Percentiles rank a stretch among this genome's conserved stretches.
phyloP scores from a whole-genome alignment of 495 filamentous ascomycete genomes.

The Podospora fimiseda region DNA sequence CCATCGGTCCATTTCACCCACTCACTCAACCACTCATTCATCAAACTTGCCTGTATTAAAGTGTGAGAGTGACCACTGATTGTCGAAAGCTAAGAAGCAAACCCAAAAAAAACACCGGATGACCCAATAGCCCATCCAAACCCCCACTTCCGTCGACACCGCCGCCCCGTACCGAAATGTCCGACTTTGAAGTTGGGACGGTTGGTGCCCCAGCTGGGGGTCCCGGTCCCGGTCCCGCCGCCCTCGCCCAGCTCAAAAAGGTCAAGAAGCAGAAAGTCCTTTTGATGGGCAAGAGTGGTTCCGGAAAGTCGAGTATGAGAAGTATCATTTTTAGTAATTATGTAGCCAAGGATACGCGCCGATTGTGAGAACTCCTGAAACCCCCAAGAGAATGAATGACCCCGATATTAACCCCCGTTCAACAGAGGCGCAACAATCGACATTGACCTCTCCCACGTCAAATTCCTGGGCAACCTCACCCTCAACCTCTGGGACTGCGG shows the following conservation, averaged over 20 bases:
- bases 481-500: constrained; percentile 98
- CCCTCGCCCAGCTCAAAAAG: constrained; percentile 41
- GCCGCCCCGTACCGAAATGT: too few species aligned
- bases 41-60: neutral
- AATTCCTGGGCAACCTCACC: constrained; percentile 94
- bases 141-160: too few species aligned
- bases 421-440: constrained; percentile 86
- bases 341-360: constrained; percentile 88
- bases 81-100: neutral
- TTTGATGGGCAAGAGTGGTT: constrained; percentile 85
- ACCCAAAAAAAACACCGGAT: neutral
- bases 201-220: neutral
- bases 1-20: neutral
- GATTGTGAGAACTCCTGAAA: constrained; percentile 45
- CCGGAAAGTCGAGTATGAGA: constrained; percentile 99
- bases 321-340: constrained; percentile 98
- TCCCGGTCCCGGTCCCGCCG: neutral
- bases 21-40: too few species aligned
- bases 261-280: constrained; percentile 58
- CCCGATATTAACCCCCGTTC: neutral
- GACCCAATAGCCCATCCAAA: too few species aligned
- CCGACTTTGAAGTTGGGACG: neutral
- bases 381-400: neutral
- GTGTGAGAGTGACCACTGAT: neutral
- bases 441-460: constrained; percentile 94